Evolutionary conservation across 2,329 filamentous ascomycete genomes (phyloP), one percentile per base, ranked within the genome.

Genomic region (Tolypocladium album): DNA sequence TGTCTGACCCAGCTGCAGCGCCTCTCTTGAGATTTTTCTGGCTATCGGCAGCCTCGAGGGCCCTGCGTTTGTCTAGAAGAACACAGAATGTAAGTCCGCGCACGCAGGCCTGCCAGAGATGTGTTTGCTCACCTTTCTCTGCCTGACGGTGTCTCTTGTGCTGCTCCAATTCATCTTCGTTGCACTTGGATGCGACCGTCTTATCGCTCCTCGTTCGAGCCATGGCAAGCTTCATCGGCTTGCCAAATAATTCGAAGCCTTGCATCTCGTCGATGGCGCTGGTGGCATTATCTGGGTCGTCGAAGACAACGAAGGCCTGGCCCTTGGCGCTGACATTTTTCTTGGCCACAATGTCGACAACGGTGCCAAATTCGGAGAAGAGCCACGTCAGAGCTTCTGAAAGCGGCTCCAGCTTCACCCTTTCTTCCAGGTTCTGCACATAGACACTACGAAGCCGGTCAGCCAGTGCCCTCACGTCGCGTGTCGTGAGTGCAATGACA

Each of bases 241-340:
- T 96, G 57, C 89, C 91, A 68, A 96, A 96, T 5, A 99, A 78
- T 67, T 95, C 89, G 73, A 99, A 99, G 11, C 91, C 93, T 68
- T 97, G 89, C 63, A 95, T 81, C 67, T 96, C 90, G 58, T 96
- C 90, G 63, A 97, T 88, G 22, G 94, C 93, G 64, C 85, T 82
- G 58, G 83, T 79, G 4, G 92, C 92, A n/a, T 87, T 84, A 59
- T 92, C 88, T n/a, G 88, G 78, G 62, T 80, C 83, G 67, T 95
- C 91, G 72, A 92, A 97, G 55, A 97, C 92, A 57, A 99, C 78
- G 71, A 99, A 99, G 0, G 94, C 94, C 76, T 99, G 94, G 15
- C 94, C 94, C 72, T 95, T 97, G 52, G 91, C 90, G 72, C 90
- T 92, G 38, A 97, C 75, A 73, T 95, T 97, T 64, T 85, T 90